These are phyloP conservation scores for Arachnomyces sp. DNA, from an alignment of 2,329 filamentous ascomycete species.

Conservation along the genomic window DNA sequence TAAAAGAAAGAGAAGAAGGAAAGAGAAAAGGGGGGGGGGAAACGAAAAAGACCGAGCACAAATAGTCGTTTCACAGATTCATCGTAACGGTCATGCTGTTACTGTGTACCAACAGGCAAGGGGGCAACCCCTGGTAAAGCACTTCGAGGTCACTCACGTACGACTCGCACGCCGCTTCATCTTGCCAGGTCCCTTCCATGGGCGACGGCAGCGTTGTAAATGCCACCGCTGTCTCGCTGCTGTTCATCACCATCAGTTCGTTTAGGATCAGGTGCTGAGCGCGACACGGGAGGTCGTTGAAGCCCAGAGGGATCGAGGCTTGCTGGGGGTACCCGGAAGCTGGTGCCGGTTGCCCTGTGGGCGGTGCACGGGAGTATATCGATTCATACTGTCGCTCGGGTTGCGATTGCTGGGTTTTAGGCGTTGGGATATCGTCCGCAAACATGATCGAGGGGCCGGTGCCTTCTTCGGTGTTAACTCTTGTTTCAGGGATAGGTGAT, in stretches of 20 bases:
- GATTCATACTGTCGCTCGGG: conserved; percentile 21
- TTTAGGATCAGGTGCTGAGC: conserved; percentile 83
- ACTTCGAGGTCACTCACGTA: conserved; percentile 74
- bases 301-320: conserved; percentile 61
- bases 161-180: conserved; percentile 59
- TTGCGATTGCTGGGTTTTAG: conserved; percentile 15
- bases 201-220: conserved; percentile 80
- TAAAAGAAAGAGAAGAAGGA: background rate
- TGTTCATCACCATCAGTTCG: conserved; percentile 65
- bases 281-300: conserved; percentile 77
- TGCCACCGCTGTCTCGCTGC: conserved; percentile 63
- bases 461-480: conserved; percentile 56
- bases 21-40: background rate
- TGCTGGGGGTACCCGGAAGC: conserved; percentile 47
- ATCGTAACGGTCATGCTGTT: conserved; percentile 79
- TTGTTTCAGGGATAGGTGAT: conserved; percentile 62
- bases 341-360: conserved; percentile 5
- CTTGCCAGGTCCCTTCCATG: conserved; percentile 63
- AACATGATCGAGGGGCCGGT: conserved; percentile 69
- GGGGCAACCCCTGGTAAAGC: conserved; percentile 66
- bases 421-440: conserved; percentile 40
- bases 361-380: conserved; percentile 28
- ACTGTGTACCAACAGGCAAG: conserved; percentile 69
- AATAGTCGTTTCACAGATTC: conserved; percentile 26
- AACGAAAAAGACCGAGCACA: conserved; percentile 6